These are phyloP conservation scores for Aspergillus saccharolyticus DNA, from an alignment of 495 filamentous ascomycete species.

Conservation along the genomic window DNA sequence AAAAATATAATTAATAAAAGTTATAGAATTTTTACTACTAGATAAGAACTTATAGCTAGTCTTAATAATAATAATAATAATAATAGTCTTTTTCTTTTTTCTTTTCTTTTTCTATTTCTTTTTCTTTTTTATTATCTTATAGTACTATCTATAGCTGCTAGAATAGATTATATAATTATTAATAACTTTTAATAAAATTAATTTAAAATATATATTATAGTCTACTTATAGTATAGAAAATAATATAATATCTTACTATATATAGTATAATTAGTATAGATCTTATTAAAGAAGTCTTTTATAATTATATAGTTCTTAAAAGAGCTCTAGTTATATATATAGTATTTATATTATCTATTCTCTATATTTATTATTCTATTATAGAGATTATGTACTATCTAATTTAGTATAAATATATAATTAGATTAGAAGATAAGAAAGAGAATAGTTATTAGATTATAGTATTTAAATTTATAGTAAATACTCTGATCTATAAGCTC, in stretches of 20 bases:
- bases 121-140: neutral
- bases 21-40: neutral
- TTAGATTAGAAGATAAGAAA: too few species aligned
- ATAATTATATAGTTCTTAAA: too few species aligned
- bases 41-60: neutral
- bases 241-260: neutral
- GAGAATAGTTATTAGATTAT: too few species aligned
- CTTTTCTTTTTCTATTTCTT: neutral
- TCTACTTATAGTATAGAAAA: neutral
- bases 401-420: neutral
- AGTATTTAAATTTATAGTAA: too few species aligned
- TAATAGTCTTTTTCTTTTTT: neutral
- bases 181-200: neutral
- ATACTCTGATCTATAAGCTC: too few species aligned
- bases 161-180: neutral
- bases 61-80: neutral
- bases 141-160: too few species aligned
- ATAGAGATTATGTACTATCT: neutral
- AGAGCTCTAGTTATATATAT: too few species aligned
- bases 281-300: too few species aligned
- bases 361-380: too few species aligned
- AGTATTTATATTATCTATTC: too few species aligned
- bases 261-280: neutral
- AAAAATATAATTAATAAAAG: neutral
- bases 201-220: neutral